phyloP scores from a whole-genome alignment of 495 filamentous ascomycete species.

The Mytilinidion resinicola region DNA sequence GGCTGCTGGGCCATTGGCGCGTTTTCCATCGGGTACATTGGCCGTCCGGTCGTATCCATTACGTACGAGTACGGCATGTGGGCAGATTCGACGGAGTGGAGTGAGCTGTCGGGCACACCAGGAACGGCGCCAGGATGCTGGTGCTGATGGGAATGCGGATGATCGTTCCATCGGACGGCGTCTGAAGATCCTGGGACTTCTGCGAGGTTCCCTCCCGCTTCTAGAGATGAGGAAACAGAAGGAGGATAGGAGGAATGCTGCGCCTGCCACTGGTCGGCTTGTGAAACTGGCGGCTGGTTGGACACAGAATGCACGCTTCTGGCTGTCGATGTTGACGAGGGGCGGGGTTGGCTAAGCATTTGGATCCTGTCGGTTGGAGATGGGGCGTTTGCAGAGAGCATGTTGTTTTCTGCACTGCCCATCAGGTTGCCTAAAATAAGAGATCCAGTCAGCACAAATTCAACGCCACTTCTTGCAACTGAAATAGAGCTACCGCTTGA shows the following conservation, averaged over 20 bases:
- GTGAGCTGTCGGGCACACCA: constrained; percentile 12
- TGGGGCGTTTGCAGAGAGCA: constrained; percentile 4
- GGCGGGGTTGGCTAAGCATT: constrained; percentile 22
- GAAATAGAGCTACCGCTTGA: constrained; percentile 6
- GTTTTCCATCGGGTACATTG: constrained; percentile 27
- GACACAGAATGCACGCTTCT: constrained; percentile 17
- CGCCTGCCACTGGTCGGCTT: constrained; percentile 22
- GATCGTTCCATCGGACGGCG: constrained; percentile 19
- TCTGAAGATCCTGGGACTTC: constrained; percentile 10
- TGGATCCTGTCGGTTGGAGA: constrained; percentile 25
- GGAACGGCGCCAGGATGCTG: constrained; percentile 14
- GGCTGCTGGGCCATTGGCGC: constrained; percentile 21
- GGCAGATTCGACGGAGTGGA: background rate
- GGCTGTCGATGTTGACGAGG: constrained; percentile 18
- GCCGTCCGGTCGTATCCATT: constrained; percentile 21
- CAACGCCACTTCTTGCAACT: background rate
- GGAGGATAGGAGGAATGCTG: constrained; percentile 17
- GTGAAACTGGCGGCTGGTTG: constrained; percentile 20
- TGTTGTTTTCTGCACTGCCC: too few relatives aligned
- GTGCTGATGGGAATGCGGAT: constrained; percentile 17
- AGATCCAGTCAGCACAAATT: too few relatives aligned
- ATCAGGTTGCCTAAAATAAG: too few relatives aligned
- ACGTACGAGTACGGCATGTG: constrained; percentile 21
- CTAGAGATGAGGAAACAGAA: constrained; percentile 21
- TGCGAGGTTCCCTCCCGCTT: constrained; percentile 11